Base-by-base conservation (phyloP, 495 filamentous ascomycete species). In the Xylaria bambusicola region DNA sequence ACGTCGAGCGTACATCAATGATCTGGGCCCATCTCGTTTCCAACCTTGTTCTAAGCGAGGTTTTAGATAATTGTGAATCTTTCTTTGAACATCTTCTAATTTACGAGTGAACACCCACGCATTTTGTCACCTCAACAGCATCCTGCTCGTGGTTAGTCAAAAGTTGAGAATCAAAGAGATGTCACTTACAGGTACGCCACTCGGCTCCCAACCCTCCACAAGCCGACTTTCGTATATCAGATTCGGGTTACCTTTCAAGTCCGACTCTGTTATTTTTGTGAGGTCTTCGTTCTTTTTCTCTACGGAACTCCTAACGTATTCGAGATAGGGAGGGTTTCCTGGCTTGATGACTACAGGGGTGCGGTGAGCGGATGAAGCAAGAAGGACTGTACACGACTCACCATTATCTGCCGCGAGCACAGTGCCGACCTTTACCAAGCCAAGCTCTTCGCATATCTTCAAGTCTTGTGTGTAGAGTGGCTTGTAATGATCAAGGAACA, bases 401-500 rank as follows among this genome's bases (percentile, higher is more conserved):
- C 61, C 85, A 70, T 93, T 92, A 66, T 93, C 89, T 0, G 88
- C 89, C 0, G 80, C 84, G 21, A 90, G 62, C 9, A 92, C 79
- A 0, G 84, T 84, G 12, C 85, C 87, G 0, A 73, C 72, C 1
- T 73, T 75, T 36, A 93, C 76, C 52, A 91, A 66, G 1, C 81
- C 82, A 9, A 89, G 72, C 26, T 85, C 79, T 75, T 92, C 89
- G 58, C 84, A 87, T 1, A 89, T 75, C 75, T 90, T 91, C 61
- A 92, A 67, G 62, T 93, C 89, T 3, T 82, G 73, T 0, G 77
- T 83, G 59, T 92, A 92, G 0, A 83, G 80, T 0, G 86, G 85
- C 65, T 92, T 91, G 66, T 85, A 85, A 62, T 92, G 89, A 53
- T 92, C 89, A 29, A 93, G 73, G 65, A 92, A 91, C 60, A 90